Base-by-base conservation (phyloP, 2,329 filamentous ascomycete genomes). In the Dothidotthia symphoricarpi region DNA sequence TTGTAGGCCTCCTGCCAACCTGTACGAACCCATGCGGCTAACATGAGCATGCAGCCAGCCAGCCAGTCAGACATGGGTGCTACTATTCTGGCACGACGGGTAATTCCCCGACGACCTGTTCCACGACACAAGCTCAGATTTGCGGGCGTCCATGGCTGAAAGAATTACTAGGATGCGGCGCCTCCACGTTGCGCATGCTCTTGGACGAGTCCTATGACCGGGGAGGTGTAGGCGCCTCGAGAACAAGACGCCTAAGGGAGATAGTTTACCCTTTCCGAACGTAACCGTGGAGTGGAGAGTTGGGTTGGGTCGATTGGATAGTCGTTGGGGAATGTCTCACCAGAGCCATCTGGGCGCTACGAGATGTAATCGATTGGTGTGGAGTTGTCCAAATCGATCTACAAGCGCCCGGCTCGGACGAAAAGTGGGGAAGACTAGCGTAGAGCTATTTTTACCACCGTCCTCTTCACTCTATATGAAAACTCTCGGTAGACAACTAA, bases 1-100 rank as follows among this genome's bases (percentile, higher is more conserved):
- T 54, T 64, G 61, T 64, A 66, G 59, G 54, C 40, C 51, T 51
- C 38, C 46, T 46, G n/a, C n/a, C 30, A 33, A 40, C 29, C 39
- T 48, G 49, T 38, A 41, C 43, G 38, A 22, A 22, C 31, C 39
- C 40, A 51, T 44, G n/a, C 40, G 42, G 50, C 54, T 58, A 49
- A 61, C 43, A 59, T 53, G 47, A 51, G 39, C 35, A 27, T 47
- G 47, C 39, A 40, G 36, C 34, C 26, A 35, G 17, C 32, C 36
- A 41, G 47, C 61, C 61, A 64, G 47, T 60, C 45, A 59, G 44
- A 49, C 31, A 30, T 29, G 30, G 25, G 27, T 39, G 39, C 22
- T 53, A 44, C 58, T 62, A 62, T 59, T 55, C 57, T 59, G 57
- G 41, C 50, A 41, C 34, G 35, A 38, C 42, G 49, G 35, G 42